A percentile compares a stretch with the other conserved stretches of the same genome.
Evolutionary conservation across 2,329 filamentous ascomycete genomes (phyloP).

Genomic region (Fusarium tuaranense): DNA sequence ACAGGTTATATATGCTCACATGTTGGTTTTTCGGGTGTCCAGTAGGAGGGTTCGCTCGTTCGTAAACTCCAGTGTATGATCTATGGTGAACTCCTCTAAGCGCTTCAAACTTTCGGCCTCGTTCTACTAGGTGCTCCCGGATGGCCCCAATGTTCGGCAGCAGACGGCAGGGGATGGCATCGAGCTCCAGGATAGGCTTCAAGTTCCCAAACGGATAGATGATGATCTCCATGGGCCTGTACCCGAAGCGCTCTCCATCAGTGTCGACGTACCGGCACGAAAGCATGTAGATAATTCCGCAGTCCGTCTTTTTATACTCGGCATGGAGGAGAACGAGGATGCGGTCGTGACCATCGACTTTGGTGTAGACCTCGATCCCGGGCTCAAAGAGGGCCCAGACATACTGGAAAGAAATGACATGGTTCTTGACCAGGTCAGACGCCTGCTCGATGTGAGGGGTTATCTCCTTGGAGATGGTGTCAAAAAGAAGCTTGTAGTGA

Average conservation of each 20-base stretch:
- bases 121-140: background rate
- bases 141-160: background rate
- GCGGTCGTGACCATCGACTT: background rate
- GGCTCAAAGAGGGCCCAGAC: constrained; percentile 20
- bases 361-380: background rate
- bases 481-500: constrained; percentile 10
- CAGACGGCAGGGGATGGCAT: background rate
- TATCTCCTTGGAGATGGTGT: constrained; percentile 9
- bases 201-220: constrained; percentile 7
- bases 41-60: background rate
- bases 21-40: background rate
- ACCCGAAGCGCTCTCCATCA: constrained; percentile 6
- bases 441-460: constrained; percentile 6
- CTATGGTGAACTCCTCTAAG: constrained; percentile 9
- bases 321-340: background rate
- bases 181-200: constrained; percentile 3
- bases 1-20: background rate
- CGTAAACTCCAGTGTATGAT: constrained; percentile 1
- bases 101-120: constrained; percentile 1
- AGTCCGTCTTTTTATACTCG: background rate
- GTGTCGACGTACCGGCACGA: constrained; percentile 11
- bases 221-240: background rate
- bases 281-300: background rate
- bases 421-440: background rate
- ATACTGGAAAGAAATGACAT: constrained; percentile 15